These are phyloP conservation scores for Colletotrichum endophyticum DNA, from an alignment of 2,329 filamentous ascomycete species.

Conservation along the genomic window DNA sequence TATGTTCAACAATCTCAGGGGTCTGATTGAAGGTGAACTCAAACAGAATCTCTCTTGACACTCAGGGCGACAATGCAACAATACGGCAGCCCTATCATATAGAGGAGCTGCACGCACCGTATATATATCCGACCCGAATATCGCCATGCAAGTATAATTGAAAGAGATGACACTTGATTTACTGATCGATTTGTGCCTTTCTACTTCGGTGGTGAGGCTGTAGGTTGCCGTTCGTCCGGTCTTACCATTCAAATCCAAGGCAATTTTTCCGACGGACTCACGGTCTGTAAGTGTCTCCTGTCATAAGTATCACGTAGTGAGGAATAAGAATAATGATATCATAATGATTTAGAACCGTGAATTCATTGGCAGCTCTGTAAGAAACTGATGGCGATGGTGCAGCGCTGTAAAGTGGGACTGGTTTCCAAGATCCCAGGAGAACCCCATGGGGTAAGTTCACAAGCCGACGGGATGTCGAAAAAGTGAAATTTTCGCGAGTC, in stretches of 20 bases:
- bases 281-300: not conserved
- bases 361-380: not conserved
- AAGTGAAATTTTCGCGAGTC: not conserved
- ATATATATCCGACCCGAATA: not conserved
- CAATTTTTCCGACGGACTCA: not conserved
- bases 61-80: not conserved
- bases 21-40: not conserved
- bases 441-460: not conserved
- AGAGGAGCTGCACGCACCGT: not conserved
- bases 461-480: not conserved
- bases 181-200: not conserved
- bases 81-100: not conserved
- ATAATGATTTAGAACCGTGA: not conserved
- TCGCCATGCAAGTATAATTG: not conserved
- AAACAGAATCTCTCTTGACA: not conserved
- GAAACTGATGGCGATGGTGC: not conserved
- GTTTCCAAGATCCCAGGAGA: not conserved
- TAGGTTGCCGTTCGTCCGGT: not conserved
- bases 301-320: not conserved
- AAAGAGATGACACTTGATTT: not conserved
- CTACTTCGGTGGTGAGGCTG: not conserved
- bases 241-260: not conserved
- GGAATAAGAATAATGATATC: not conserved
- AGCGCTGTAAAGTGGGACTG: not conserved
- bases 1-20: rapidly evolving